Percentiles rank a stretch among this genome's conserved stretches.
phyloP scores from a whole-genome alignment of 331 rosid genomes.

The Arachis monticola region DNA sequence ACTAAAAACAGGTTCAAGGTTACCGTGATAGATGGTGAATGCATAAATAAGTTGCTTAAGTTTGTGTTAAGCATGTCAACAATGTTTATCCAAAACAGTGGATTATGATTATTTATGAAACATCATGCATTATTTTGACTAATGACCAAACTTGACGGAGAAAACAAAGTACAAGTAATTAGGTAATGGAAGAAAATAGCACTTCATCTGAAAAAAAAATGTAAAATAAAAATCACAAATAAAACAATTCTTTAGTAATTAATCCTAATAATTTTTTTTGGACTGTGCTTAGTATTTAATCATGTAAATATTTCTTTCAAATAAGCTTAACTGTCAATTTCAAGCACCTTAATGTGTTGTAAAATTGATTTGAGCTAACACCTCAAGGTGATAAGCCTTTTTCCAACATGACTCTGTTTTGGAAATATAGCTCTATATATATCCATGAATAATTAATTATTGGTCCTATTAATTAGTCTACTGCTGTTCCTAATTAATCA shows the following conservation, averaged over 20 bases:
- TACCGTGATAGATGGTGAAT: not conserved
- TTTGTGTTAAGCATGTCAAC: not conserved
- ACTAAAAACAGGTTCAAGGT: not conserved
- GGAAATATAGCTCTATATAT: not conserved
- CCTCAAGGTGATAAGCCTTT: not conserved
- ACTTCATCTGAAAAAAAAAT: not conserved
- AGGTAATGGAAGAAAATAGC: not conserved
- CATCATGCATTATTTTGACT: not conserved
- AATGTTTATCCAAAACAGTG: slow-evolving; percentile 37
- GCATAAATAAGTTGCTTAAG: not conserved
- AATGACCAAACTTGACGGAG: not conserved
- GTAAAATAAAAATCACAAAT: not conserved
- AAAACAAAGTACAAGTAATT: not conserved
- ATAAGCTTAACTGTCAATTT: not conserved
- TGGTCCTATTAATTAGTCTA: not conserved
- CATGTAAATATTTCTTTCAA: slow-evolving; percentile 5
- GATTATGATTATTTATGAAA: not conserved
- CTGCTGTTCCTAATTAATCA: not conserved
- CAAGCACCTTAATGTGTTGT: slow-evolving; percentile 25
- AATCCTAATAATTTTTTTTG: slow-evolving; percentile 5
- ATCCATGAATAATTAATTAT: not conserved
- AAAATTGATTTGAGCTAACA: not conserved
- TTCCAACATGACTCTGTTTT: slow-evolving; percentile 15
- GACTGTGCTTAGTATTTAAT: slow-evolving; percentile 14
- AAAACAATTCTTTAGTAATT: not conserved